Conservation (phyloP, 371 early-diverging fungal genomes). For the Dichotomocladium elegans region DNA sequence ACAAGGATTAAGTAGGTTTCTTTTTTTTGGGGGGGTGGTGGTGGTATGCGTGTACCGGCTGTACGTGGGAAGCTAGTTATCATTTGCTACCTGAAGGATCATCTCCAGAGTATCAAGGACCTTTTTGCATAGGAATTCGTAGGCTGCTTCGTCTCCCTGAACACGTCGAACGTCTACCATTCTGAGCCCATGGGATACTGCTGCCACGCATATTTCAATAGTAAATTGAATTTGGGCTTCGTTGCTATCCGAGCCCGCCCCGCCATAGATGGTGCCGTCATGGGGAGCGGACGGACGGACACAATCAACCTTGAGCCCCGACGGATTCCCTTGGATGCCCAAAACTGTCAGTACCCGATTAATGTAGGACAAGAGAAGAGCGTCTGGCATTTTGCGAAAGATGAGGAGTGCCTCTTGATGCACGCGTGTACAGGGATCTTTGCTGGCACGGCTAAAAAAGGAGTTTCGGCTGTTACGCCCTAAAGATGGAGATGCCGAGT, state of each 20-base stretch:
- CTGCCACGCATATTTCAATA: background rate
- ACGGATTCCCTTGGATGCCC: conserved; percentile 1
- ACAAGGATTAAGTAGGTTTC: no score
- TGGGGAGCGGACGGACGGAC: background rate
- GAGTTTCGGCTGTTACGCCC: background rate
- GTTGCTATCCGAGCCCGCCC: background rate
- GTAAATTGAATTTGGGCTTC: conserved; percentile 6
- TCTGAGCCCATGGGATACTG: conserved; percentile 3
- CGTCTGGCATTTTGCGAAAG: background rate
- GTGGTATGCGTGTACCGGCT: no score
- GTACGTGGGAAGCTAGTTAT: no score
- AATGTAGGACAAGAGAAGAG: background rate
- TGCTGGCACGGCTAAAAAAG: background rate
- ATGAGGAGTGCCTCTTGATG: conserved; percentile 1
- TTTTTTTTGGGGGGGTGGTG: no score
- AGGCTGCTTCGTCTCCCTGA: conserved; percentile 3
- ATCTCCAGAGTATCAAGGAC: conserved; percentile 8
- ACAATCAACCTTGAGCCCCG: background rate
- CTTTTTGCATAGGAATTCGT: conserved; percentile 8
- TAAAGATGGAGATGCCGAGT: background rate
- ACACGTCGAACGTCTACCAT: conserved; percentile 5
- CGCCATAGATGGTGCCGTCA: conserved; percentile 2
- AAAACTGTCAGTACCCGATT: background rate
- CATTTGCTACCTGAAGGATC: background rate
- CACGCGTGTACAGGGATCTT: background rate